These are phyloP conservation scores for Canariomyces notabilis DNA, from an alignment of 2,329 filamentous ascomycete species.

Conservation along the genomic window DNA sequence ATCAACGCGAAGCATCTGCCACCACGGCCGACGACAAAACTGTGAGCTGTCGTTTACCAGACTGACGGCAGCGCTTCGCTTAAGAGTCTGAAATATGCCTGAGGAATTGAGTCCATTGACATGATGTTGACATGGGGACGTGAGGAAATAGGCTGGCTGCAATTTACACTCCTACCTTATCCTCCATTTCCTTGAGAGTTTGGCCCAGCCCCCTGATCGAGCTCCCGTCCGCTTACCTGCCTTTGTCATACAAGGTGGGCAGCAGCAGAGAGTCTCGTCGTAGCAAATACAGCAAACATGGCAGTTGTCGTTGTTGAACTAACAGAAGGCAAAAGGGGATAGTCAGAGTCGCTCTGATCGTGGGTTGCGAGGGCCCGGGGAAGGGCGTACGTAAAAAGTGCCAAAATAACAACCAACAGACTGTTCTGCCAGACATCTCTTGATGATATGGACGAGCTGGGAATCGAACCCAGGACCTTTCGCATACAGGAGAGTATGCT, in stretches of 20 bases:
- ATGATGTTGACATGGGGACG: background rate
- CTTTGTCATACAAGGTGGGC: no score
- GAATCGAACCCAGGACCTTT: conserved; percentile 26
- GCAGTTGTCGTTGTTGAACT: no score
- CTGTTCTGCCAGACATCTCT: background rate
- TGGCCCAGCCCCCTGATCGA: no score
- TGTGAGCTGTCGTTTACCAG: conserved; percentile 1
- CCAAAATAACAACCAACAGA: background rate
- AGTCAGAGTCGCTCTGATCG: no score
- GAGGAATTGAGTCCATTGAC: background rate
- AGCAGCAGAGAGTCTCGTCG: no score
- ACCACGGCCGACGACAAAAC: background rate
- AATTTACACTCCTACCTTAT: no score
- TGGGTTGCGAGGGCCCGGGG: no score
- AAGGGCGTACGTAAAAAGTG: background rate
- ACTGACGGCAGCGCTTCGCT: background rate
- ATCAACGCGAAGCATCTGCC: background rate
- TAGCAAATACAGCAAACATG: no score
- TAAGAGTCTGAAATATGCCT: background rate
- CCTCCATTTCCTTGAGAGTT: no score
- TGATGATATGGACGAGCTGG: conserved; percentile 19
- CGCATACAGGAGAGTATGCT: conserved; percentile 20
- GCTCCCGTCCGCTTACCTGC: no score
- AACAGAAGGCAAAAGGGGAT: no score
- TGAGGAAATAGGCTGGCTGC: no score